Base-by-base conservation (phyloP, 2,329 filamentous ascomycete species). In the Knoxdaviesia capensis region DNA sequence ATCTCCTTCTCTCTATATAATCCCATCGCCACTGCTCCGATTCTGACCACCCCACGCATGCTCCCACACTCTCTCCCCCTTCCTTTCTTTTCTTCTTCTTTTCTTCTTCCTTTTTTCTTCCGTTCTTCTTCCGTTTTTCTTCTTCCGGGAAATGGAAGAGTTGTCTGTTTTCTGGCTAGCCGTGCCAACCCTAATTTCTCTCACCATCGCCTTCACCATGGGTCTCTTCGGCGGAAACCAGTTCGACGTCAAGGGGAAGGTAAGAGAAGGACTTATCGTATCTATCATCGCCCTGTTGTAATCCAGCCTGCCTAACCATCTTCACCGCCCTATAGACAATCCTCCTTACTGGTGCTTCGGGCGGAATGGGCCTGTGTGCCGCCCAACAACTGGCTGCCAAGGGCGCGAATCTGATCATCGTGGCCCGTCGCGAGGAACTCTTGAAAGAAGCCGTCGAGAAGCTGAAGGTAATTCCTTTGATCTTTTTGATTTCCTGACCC, bases 271-370 rank as follows among this genome's bases (percentile, higher is more conserved):
- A 7, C 7, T 1, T 3, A 7, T 5, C 33, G n/a, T 9, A 9
- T 31, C 35, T 41, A 8, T 32, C 40, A 42, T 20, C 34, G 10
- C 29, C 6, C 38, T 6, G 3, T 41, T 6, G 38, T 44, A 7
- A 50, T 39, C 31, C 7, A 9, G 9, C 38, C 31, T 7, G 9
- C 3, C 30, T 38, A 31, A 3, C 36, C 8, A 29, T 20, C 7
- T 7, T 20, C 31, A 11, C 7, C 34, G 11, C 32, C 31, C 7
- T 6, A 10, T 41, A 94, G 86, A 94, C 87, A 2, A 69, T 92
- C 41, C 66, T 96, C 43, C 66, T 98, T 41, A 98, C 90, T 1
- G 90, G 90, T 39, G 86, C 79, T 32, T 94, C 90, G 0, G 83
- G 94, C 54, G 90, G 90, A 44, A 84, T 94, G 80, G 90, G 90